Evolutionary conservation across 192 early-diverging fungal species (phyloP), one percentile per base, ranked within the genome.

Genomic region (Mortierella claussenii): DNA sequence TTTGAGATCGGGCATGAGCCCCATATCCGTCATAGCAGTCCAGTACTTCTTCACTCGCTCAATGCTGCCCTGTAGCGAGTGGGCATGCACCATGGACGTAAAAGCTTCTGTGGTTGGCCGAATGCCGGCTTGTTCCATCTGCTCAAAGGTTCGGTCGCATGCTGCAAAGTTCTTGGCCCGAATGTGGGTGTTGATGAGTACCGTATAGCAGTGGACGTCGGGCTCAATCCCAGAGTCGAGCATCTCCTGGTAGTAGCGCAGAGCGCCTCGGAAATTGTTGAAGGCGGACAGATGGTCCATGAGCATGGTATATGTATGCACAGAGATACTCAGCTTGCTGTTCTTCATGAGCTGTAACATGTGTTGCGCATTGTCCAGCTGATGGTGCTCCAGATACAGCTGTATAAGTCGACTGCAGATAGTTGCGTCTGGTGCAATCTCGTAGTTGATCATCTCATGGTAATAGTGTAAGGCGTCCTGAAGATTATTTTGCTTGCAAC

Each of bases 241-340:
- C 73, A 76, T 76, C 20, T 76, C 44, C n/a, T 67, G 73, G 30
- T 76, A 76, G 32, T 45, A 67, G 44, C 58, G 57, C 7, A 76
- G 53, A 9, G 73, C 59, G 10, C 52, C 58, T 13, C 59, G 57
- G 23, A 36, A 18, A 27, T 76, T 53, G 23, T 50, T 55, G 20
- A 23, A 32, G 24, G 32, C 50, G 24, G 73, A 76, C 28, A 67
- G 9, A 48, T 76, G 67, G 24, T 67, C 46, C 26, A 76, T 76
- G 46, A 76, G 10, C 64, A 76, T 76, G 2, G 73, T 76, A 21
- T 56, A 76, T n/a, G 73, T 76, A n/a, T 76, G 73, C 1, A 76
- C 58, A 11, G 73, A 61, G 30, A 76, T 43, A 7, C 12, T 21
- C 59, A 76, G 26, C 32, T 42, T 61, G 3, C 34, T 21, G 12